Conservation (phyloP, 1,139 yeast genomes). For the Lodderomyces oxycetoniae region DNA sequence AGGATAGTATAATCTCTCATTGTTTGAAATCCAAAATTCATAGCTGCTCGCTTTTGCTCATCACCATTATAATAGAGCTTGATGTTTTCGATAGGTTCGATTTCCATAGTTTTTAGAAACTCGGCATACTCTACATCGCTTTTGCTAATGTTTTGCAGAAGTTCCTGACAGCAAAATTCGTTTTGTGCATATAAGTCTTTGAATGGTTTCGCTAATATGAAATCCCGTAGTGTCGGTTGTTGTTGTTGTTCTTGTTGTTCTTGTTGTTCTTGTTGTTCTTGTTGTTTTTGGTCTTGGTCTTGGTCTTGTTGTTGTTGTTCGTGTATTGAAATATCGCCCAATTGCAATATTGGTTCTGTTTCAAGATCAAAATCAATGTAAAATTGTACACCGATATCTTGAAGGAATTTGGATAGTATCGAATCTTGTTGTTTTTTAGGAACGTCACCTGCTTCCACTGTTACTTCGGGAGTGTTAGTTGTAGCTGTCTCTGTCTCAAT, state of each 20-base stretch:
- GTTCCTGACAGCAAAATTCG: constrained; percentile 17
- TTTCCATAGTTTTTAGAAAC: constrained; percentile 38
- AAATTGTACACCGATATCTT: constrained; percentile 46
- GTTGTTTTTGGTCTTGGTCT: too few relatives aligned
- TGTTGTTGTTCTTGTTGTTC: too few relatives aligned
- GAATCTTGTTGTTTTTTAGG: constrained; percentile 2
- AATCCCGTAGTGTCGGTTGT: constrained; percentile 22
- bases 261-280: too few relatives aligned
- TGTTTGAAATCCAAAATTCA: constrained; percentile 41
- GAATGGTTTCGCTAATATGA: constrained; percentile 26
- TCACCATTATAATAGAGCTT: constrained; percentile 39
- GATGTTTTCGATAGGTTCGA: constrained; percentile 48
- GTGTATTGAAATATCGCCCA: constrained; percentile 21
- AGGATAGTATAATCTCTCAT: constrained; percentile 48
- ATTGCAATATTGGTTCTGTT: constrained; percentile 11
- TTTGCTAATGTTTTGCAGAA: constrained; percentile 45
- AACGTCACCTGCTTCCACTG: background rate
- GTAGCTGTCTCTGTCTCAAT: too few relatives aligned
- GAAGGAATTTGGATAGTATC: constrained; percentile 38
- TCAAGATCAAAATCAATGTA: constrained; percentile 48
- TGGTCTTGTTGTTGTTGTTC: too few relatives aligned
- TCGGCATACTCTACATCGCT: constrained; percentile 43
- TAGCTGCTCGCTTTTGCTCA: constrained; percentile 16
- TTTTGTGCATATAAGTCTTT: constrained; percentile 4
- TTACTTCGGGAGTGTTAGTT: too few relatives aligned